phyloP scores from a whole-genome alignment of 192 early-diverging fungal genomes.

The Phlyctochytrium arcticum region DNA sequence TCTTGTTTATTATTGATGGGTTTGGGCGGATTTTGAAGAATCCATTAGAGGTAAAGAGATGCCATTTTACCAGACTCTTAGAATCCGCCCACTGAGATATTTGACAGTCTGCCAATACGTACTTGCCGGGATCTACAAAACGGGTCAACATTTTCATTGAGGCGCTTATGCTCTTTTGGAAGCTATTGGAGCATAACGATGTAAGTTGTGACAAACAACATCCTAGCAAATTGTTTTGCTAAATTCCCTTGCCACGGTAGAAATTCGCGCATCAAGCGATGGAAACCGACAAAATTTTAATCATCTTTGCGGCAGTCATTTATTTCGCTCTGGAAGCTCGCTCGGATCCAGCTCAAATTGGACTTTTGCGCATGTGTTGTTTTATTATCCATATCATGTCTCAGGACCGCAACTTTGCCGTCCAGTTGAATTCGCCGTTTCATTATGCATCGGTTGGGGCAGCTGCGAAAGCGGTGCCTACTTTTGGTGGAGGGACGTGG shows the following conservation, averaged over 20 bases:
- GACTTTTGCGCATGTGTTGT: conserved; percentile 68
- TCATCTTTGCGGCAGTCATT: conserved; percentile 56
- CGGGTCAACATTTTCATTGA: conserved; percentile 60
- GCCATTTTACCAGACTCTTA: no score
- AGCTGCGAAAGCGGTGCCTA: conserved; percentile 31
- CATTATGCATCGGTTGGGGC: conserved; percentile 25
- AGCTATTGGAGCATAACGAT: conserved; percentile 73
- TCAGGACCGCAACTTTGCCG: conserved; percentile 60
- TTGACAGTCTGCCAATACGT: conserved; percentile 64
- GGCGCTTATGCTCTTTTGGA: conserved; percentile 81
- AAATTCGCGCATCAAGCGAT: conserved; percentile 57
- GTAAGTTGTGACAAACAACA: conserved; percentile 35
- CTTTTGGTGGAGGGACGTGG: conserved; percentile 40
- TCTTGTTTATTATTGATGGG: conserved; percentile 72
- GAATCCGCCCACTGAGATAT: no score
- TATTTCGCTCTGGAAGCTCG: conserved; percentile 62
- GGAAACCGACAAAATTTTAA: conserved; percentile 60
- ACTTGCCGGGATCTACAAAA: conserved; percentile 73
- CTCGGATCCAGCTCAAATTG: conserved; percentile 59
- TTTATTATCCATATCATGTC: conserved; percentile 72
- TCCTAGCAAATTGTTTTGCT: conserved; percentile 25
- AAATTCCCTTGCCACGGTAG: conserved; percentile 24
- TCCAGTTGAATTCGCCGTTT: conserved; percentile 62
- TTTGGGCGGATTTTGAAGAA: conserved; percentile 80
- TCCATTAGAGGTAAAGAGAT: conserved; percentile 53